These are phyloP conservation scores for Pleurotus cornucopiae DNA, from an alignment of 768 basidiomycete genomes.

Conservation along the genomic window DNA sequence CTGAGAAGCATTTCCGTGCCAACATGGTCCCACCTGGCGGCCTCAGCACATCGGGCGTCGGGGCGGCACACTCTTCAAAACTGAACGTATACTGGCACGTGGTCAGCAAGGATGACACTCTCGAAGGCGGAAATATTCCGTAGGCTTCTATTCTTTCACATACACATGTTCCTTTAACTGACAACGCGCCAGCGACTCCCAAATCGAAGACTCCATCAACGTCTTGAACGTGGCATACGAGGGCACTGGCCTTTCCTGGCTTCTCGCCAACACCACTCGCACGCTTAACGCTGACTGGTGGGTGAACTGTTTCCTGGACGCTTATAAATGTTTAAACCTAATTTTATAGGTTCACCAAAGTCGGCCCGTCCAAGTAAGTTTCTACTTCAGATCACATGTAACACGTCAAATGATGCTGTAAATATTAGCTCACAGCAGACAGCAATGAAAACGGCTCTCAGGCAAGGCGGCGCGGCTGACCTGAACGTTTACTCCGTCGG, in stretches of 20 bases:
- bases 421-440: constrained; percentile 15
- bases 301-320: neutral
- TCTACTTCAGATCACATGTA: neutral
- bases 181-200: neutral
- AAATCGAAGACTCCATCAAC: neutral
- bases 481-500: constrained; percentile 23
- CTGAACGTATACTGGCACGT: constrained; percentile 32
- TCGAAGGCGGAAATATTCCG: constrained; percentile 27
- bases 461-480: constrained; percentile 22
- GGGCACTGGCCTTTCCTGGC: constrained; percentile 24
- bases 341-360: constrained; percentile 21
- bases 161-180: too few species aligned
- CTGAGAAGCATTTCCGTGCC: constrained; percentile 37
- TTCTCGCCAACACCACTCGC: constrained; percentile 30
- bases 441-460: constrained; percentile 24
- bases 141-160: constrained; percentile 12
- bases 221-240: constrained; percentile 10
- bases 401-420: neutral
- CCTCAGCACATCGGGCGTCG: constrained; percentile 5
- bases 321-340: neutral
- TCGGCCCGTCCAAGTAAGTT: constrained; percentile 4
- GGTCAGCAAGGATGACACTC: constrained; percentile 26
- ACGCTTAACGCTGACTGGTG: constrained; percentile 43
- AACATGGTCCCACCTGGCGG: constrained; percentile 25
- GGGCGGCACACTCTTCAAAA: constrained; percentile 7